phyloP scores from a whole-genome alignment of 208 protist genomes.

The Strigomonas oncopelti region DNA sequence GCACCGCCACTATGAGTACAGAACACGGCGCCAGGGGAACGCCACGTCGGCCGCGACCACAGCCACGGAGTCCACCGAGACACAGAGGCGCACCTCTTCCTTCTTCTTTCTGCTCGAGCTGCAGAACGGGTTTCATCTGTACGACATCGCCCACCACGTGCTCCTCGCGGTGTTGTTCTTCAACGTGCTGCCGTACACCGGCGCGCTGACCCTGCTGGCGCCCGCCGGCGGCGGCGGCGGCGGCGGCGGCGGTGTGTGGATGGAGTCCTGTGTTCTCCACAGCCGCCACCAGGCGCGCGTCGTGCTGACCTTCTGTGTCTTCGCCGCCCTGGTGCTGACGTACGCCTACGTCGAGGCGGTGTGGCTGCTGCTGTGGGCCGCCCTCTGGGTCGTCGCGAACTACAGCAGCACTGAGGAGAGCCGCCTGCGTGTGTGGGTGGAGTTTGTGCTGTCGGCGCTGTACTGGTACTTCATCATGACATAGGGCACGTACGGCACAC shows the following conservation, averaged over 20 bases:
- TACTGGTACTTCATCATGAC: conserved; percentile 15
- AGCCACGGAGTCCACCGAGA: background rate
- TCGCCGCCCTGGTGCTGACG: conserved; percentile 35
- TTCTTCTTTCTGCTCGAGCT: background rate
- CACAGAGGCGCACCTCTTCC: background rate
- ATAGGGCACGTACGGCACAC: background rate
- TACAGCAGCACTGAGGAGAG: conserved; percentile 15
- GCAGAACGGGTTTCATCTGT: conserved; percentile 4
- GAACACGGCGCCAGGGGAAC: too few species aligned
- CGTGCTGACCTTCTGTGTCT: conserved; percentile 34
- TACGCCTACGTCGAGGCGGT: conserved; percentile 21
- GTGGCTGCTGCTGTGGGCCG: conserved; percentile 30
- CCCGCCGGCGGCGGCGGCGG: background rate
- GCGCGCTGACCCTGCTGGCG: conserved; percentile 3
- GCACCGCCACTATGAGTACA: background rate
- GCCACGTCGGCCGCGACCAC: too few species aligned
- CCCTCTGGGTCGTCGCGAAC: conserved; percentile 28
- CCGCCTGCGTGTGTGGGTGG: conserved; percentile 17
- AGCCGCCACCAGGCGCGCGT: conserved; percentile 28
- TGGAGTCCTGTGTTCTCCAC: conserved; percentile 11
- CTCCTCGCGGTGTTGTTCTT: conserved; percentile 33
- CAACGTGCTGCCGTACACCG: conserved; percentile 27
- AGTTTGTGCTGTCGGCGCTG: conserved; percentile 31
- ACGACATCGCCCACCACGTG: conserved; percentile 24
- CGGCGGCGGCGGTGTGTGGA: background rate